Conservation (phyloP, 805 yeast genomes). For the Metschnikowia santaceciliae region DNA sequence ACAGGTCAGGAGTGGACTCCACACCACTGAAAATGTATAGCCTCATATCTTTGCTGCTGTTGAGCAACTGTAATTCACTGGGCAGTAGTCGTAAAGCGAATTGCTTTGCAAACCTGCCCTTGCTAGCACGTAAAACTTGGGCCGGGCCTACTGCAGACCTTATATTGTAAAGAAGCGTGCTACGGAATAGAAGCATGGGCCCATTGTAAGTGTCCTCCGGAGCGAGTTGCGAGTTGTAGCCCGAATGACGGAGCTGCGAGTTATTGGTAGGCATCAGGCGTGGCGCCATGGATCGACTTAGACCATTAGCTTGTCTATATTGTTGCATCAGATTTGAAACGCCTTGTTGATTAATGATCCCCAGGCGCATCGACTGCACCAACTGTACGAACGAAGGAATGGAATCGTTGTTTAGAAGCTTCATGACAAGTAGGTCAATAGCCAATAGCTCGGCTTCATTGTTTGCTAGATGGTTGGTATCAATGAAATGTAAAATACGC, state of each 20-base stretch:
- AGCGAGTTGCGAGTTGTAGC: not conserved
- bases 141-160: constrained; percentile 46
- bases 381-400: constrained; percentile 36
- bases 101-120: constrained; percentile 40
- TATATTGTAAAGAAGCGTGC: constrained; percentile 54
- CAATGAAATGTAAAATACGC: constrained; percentile 46
- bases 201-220: constrained; percentile 16
- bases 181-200: constrained; percentile 46
- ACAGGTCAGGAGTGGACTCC: constrained; percentile 23
- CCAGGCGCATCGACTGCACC: constrained; percentile 25
- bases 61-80: constrained; percentile 39
- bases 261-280: not conserved
- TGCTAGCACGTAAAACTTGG: constrained; percentile 39
- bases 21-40: constrained; percentile 56
- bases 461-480: constrained; percentile 36
- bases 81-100: constrained; percentile 39
- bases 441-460: constrained; percentile 44
- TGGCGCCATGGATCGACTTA: not conserved
- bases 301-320: not conserved
- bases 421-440: constrained; percentile 40
- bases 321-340: constrained; percentile 8
- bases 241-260: not conserved
- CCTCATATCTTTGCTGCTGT: constrained; percentile 18
- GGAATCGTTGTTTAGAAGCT: constrained; percentile 30
- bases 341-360: constrained; percentile 16